phyloP scores from a whole-genome alignment of 2,329 filamentous ascomycete species.

The Diaporthe velutina region DNA sequence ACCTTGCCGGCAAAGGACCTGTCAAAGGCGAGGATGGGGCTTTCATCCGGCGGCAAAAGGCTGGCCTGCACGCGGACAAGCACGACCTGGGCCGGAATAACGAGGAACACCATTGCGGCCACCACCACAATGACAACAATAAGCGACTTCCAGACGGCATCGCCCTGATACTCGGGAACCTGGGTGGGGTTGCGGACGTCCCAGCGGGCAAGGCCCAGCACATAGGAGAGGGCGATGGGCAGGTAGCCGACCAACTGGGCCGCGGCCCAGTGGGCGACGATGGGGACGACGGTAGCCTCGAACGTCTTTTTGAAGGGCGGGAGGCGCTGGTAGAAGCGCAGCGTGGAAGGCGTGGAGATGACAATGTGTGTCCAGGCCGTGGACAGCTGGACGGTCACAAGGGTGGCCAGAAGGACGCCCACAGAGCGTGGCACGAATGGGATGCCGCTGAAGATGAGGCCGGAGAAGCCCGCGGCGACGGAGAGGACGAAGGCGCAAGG shows the following conservation, averaged over 20 bases:
- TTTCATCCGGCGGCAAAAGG: conserved; percentile 83
- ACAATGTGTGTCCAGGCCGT: conserved; percentile 89
- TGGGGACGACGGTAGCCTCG: conserved; percentile 77
- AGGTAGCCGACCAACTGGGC: conserved; percentile 62
- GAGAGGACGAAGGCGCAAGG: conserved; percentile 59
- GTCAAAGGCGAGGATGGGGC: conserved; percentile 92
- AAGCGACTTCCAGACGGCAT: conserved; percentile 60
- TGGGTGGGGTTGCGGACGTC: conserved; percentile 52
- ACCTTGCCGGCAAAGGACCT: conserved; percentile 85
- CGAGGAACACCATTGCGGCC: conserved; percentile 69
- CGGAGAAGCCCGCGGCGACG: conserved; percentile 52
- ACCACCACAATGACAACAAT: conserved; percentile 61
- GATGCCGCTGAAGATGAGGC: conserved; percentile 58
- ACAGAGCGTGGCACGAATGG: conserved; percentile 58
- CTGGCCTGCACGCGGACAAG: conserved; percentile 89
- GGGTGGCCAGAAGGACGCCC: conserved; percentile 67
- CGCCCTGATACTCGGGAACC: conserved; percentile 53
- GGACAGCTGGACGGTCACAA: conserved; percentile 76
- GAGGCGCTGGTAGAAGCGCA: conserved; percentile 77
- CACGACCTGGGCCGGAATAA: conserved; percentile 82
- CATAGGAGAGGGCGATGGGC: conserved; percentile 60
- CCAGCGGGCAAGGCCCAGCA: conserved; percentile 61
- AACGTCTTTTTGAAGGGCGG: conserved; percentile 74
- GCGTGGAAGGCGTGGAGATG: conserved; percentile 76
- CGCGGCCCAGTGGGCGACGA: conserved; percentile 72